Percentiles rank a stretch among this genome's conserved stretches.
Conservation (phyloP, 164 flowering plant species). For the Vitis rotundifolia region DNA sequence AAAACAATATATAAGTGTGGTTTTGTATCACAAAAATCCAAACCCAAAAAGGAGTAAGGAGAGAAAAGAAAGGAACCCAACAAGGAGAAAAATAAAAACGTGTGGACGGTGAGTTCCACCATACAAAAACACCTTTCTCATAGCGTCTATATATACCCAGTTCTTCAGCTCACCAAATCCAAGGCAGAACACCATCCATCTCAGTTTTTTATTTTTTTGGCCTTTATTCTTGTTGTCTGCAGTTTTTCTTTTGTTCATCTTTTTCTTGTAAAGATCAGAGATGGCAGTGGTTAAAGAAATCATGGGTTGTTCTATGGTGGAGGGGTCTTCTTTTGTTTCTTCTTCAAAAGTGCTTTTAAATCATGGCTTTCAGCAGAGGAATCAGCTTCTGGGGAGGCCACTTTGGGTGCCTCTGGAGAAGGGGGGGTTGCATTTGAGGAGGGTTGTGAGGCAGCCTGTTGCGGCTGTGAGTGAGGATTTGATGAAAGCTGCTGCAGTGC, state of each 20-base stretch:
- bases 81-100: constrained; percentile 17
- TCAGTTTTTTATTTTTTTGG: too few species aligned
- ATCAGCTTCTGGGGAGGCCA: constrained; percentile 27
- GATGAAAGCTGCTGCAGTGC: constrained; percentile 23
- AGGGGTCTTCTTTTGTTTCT: constrained; percentile 40
- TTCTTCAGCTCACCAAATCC: not conserved
- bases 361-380: constrained; percentile 11
- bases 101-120: constrained; percentile 20
- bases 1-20: not conserved
- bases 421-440: constrained; percentile 22
- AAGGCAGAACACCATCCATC: not conserved
- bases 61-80: not conserved
- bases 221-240: too few species aligned
- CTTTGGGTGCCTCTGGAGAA: constrained; percentile 12
- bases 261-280: not conserved
- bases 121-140: not conserved
- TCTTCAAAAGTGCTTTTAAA: constrained; percentile 29
- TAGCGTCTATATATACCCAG: not conserved
- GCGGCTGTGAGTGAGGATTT: constrained; percentile 77
- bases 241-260: too few species aligned
- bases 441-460: constrained; percentile 23
- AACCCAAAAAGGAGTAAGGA: not conserved
- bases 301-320: constrained; percentile 47
- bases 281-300: constrained; percentile 64
- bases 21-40: not conserved